Evolutionary conservation across 768 basidiomycete genomes (phyloP).

Genomic region (Podaxis mareebaensis): DNA sequence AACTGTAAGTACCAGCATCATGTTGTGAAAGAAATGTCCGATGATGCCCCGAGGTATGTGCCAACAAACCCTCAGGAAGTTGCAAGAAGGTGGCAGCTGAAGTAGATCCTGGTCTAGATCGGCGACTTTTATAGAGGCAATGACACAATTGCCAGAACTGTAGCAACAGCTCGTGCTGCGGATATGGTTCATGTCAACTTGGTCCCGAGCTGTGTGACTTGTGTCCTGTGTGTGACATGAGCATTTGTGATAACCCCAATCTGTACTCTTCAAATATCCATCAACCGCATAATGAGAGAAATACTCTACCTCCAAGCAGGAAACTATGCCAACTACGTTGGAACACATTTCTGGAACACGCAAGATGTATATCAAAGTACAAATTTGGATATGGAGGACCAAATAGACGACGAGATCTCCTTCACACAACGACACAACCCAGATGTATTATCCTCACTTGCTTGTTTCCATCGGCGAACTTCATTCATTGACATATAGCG

Average conservation of each 20-base stretch:
- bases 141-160: not conserved
- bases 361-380: slow-evolving; percentile 70
- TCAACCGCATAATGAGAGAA: slow-evolving; percentile 58
- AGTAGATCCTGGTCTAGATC: not conserved
- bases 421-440: slow-evolving; percentile 54
- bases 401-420: slow-evolving; percentile 57
- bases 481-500: slow-evolving; percentile 9
- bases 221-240: not conserved
- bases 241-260: not conserved
- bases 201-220: not conserved
- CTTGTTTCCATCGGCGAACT: not conserved
- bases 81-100: not conserved
- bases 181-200: too few species aligned
- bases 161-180: not conserved
- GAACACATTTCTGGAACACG: slow-evolving; percentile 82
- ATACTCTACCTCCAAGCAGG: slow-evolving; percentile 81
- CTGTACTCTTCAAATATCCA: not conserved
- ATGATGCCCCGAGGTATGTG: slow-evolving; percentile 28
- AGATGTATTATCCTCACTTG: not conserved
- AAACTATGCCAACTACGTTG: slow-evolving; percentile 61
- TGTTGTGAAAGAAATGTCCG: slow-evolving; percentile 18
- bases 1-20: not conserved
- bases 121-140: not conserved
- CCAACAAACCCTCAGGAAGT: not conserved
- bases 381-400: slow-evolving; percentile 41